Conservation (phyloP, 2,329 filamentous ascomycete genomes). For the Scytalidium sp. region DNA sequence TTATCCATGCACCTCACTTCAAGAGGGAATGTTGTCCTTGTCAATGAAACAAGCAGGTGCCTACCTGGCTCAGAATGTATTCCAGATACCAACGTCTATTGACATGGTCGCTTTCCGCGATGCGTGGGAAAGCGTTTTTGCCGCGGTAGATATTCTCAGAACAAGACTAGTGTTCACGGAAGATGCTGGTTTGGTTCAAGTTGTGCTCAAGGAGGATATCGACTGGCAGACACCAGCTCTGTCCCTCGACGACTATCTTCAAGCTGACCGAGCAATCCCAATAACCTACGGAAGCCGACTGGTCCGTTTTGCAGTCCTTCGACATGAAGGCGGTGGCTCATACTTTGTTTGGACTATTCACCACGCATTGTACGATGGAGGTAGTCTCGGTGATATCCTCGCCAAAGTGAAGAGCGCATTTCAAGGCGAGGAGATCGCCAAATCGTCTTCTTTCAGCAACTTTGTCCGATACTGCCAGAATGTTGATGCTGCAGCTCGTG, state of each 20-base stretch:
- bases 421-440: no score
- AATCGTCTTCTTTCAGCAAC: conserved; percentile 11
- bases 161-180: conserved; percentile 10
- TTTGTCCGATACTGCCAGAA: conserved; percentile 44
- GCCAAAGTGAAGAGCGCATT: no score
- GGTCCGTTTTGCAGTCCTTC: background rate
- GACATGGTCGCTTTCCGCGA: conserved; percentile 13
- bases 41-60: conserved; percentile 25
- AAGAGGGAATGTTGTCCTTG: conserved; percentile 34
- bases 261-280: background rate
- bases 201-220: conserved; percentile 1
- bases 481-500: conserved; percentile 28
- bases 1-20: conserved; percentile 32
- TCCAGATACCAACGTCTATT: conserved; percentile 14
- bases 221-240: conserved; percentile 1
- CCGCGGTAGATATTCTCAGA: conserved; percentile 6
- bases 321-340: no score
- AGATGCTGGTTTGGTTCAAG: conserved; percentile 5
- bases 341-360: conserved; percentile 13
- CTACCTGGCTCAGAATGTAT: conserved; percentile 29
- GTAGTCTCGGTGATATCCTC: no score
- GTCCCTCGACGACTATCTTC: no score
- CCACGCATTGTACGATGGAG: conserved; percentile 14
- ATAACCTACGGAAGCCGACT: background rate
- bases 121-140: conserved; percentile 11